These are phyloP conservation scores for Kingdonia uniflora DNA, from an alignment of 164 flowering plant genomes.

Conservation along the genomic window DNA sequence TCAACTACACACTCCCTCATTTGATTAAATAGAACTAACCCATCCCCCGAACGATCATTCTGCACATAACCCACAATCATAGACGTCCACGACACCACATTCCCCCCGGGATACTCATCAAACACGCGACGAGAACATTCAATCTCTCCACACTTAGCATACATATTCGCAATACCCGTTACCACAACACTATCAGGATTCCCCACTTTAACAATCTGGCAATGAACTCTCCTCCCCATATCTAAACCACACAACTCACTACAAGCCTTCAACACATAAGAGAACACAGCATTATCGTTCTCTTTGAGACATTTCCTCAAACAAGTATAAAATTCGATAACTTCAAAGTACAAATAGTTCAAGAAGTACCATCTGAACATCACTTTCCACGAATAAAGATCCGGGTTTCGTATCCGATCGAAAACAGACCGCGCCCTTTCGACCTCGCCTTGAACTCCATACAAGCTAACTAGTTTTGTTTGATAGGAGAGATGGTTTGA, in stretches of 20 bases:
- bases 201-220: not conserved
- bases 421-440: not conserved
- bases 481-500: not conserved
- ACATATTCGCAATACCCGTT: not conserved
- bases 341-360: not conserved
- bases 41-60: not conserved
- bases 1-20: not conserved
- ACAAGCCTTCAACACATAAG: not conserved
- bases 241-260: not conserved
- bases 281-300: not conserved
- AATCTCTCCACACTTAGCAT: not conserved
- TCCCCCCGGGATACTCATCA: not conserved
- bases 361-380: not conserved
- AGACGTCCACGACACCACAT: conserved; percentile 3
- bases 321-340: not conserved
- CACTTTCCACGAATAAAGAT: conserved; percentile 1
- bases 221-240: not conserved
- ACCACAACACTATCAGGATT: not conserved
- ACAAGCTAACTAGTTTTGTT: conserved; percentile 1
- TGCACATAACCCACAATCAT: conserved; percentile 1
- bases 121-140: not conserved
- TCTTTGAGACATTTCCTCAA: not conserved
- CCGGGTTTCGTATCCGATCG: not conserved
- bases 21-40: not conserved
- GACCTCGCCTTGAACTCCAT: not conserved